Evolutionary conservation across 1,284 basidiomycete genomes (phyloP).

Genomic region (Rhodofomes roseus): DNA sequence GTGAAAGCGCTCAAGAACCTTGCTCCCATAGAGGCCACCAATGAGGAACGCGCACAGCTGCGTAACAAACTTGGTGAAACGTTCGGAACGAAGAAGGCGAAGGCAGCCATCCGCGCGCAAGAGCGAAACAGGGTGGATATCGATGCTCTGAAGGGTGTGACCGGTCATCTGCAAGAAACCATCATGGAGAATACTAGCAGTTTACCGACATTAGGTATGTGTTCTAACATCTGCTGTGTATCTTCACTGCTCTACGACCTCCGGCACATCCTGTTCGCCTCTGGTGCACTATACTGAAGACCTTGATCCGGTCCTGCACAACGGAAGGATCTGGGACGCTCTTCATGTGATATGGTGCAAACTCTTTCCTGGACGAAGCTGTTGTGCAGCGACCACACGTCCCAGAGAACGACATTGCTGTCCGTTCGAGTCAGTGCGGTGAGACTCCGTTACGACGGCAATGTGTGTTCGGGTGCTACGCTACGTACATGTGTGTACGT

Average conservation of each 20-base stretch:
- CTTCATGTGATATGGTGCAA: too few relatives aligned
- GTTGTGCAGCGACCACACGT: too few relatives aligned
- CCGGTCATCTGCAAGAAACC: constrained; percentile 73
- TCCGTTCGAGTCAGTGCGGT: too few relatives aligned
- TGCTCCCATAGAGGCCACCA: constrained; percentile 45
- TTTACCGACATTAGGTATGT: constrained; percentile 64
- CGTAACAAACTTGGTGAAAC: constrained; percentile 82
- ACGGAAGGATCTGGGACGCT: too few relatives aligned
- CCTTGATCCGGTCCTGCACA: too few relatives aligned
- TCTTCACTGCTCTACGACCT: neutral
- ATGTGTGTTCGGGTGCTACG: too few relatives aligned
- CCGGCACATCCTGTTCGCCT: neutral
- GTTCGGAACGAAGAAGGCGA: constrained; percentile 92
- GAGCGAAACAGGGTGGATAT: constrained; percentile 89
- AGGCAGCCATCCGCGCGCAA: constrained; percentile 76
- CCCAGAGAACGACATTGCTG: too few relatives aligned
- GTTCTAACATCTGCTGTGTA: neutral
- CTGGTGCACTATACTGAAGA: too few relatives aligned
- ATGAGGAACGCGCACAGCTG: constrained; percentile 55
- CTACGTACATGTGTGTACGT: too few relatives aligned
- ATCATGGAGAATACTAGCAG: constrained; percentile 71
- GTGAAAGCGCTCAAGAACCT: constrained; percentile 82
- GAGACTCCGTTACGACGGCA: too few relatives aligned
- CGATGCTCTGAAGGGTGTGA: constrained; percentile 78
- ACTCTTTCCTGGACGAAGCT: too few relatives aligned